Evolutionary conservation across 2,329 filamentous ascomycete species (phyloP).

Genomic region (Colletotrichum navitas): DNA sequence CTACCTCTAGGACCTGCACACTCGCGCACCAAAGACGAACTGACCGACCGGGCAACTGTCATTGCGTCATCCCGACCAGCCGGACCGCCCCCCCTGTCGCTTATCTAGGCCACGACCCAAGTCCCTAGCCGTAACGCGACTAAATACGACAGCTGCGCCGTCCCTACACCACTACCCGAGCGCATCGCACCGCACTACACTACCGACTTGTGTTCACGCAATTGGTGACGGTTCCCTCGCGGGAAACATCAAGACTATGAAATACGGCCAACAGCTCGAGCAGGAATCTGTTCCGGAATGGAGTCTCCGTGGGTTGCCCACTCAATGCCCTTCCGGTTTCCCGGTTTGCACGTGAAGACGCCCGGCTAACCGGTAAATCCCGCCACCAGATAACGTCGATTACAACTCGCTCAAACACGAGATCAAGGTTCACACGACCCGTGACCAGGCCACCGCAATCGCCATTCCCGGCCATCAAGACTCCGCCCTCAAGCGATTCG

Average conservation of each 20-base stretch:
- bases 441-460: constrained; percentile 76
- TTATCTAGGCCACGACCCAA: constrained; percentile 32
- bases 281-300: constrained; percentile 85
- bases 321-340: neutral
- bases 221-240: constrained; percentile 30
- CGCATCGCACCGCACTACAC: neutral
- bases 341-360: constrained; percentile 16
- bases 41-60: constrained; percentile 31
- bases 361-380: neutral
- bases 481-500: constrained; percentile 71
- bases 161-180: constrained; percentile 6
- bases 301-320: constrained; percentile 72
- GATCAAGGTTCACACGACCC: constrained; percentile 84
- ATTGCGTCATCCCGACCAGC: constrained; percentile 37
- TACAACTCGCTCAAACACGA: constrained; percentile 89
- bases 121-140: constrained; percentile 26
- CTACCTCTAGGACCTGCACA: neutral
- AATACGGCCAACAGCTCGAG: constrained; percentile 81
- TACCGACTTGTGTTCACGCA: constrained; percentile 10
- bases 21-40: constrained; percentile 10
- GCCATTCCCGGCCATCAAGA: constrained; percentile 80
- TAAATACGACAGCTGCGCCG: constrained; percentile 38
- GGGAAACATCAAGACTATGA: constrained; percentile 63
- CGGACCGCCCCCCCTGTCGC: constrained; percentile 6
- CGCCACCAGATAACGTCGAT: constrained; percentile 80